A percentile compares a stretch with the other conserved stretches of the same genome.
phyloP scores from a whole-genome alignment of 1,284 basidiomycete species.

The Anthracocystis walkeri region DNA sequence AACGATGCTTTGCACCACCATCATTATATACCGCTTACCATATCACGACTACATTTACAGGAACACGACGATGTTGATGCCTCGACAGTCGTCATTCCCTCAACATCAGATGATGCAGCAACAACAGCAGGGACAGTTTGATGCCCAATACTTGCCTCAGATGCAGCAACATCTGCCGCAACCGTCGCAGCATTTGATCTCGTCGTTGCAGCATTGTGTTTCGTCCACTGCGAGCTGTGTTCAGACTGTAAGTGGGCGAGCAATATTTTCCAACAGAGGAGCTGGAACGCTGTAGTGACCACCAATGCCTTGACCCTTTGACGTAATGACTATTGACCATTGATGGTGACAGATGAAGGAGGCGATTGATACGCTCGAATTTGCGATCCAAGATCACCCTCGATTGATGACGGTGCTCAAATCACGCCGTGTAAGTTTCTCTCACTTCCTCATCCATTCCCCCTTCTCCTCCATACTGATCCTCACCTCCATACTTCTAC shows the following conservation, averaged over 20 bases:
- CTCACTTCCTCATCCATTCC: background rate
- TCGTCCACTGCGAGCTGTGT: slow-evolving; percentile 37
- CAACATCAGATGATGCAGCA: slow-evolving; percentile 28
- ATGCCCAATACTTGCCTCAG: slow-evolving; percentile 16
- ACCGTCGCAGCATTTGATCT: slow-evolving; percentile 39
- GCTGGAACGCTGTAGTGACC: background rate
- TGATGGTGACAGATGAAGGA: slow-evolving; percentile 32
- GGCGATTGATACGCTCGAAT: slow-evolving; percentile 37
- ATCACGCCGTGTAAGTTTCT: slow-evolving; percentile 33
- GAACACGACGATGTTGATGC: slow-evolving; percentile 24
- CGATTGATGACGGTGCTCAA: slow-evolving; percentile 50
- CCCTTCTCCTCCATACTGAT: background rate
- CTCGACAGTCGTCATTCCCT: slow-evolving; percentile 31
- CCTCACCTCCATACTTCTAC: background rate
- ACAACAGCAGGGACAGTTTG: slow-evolving; percentile 14
- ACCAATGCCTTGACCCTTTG: no score
- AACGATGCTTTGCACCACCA: slow-evolving; percentile 2
- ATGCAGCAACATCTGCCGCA: slow-evolving; percentile 39
- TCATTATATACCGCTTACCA: background rate
- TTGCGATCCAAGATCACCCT: slow-evolving; percentile 47
- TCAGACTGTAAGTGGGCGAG: slow-evolving; percentile 22
- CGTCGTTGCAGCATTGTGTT: slow-evolving; percentile 42
- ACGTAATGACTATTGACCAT: background rate
- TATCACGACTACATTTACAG: background rate
- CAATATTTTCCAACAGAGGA: background rate